phyloP scores from a whole-genome alignment of 495 filamentous ascomycete genomes.

The Lepraria neglecta region DNA sequence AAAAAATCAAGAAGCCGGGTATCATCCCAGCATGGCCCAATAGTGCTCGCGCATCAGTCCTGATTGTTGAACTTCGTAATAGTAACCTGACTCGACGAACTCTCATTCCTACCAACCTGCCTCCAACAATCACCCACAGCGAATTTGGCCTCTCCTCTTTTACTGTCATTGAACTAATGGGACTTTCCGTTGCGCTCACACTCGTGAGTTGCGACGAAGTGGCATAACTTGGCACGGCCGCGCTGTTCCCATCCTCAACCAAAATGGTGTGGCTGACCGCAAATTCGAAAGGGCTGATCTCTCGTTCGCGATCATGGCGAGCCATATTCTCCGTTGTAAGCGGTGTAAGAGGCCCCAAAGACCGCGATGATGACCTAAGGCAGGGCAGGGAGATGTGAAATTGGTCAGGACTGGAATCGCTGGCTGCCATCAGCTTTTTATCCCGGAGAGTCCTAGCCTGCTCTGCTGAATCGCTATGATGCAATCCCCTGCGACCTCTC shows the following conservation, averaged over 20 bases:
- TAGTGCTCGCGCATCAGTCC: neutral
- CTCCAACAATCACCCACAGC: neutral
- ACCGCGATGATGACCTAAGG: slow-evolving; percentile 1
- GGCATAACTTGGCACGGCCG: neutral
- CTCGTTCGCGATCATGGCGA: slow-evolving; percentile 18
- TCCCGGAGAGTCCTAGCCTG: slow-evolving; percentile 42
- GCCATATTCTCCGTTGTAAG: slow-evolving; percentile 26
- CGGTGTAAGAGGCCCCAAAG: slow-evolving; percentile 6
- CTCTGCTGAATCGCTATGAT: slow-evolving; percentile 39
- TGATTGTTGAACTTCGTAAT: neutral
- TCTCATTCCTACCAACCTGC: neutral
- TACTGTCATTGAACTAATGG: neutral
- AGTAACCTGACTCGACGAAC: slow-evolving; percentile 1
- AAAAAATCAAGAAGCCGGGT: neutral
- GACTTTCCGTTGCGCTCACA: neutral
- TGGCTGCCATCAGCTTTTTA: slow-evolving; percentile 41
- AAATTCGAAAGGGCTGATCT: slow-evolving; percentile 17
- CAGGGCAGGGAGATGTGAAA: slow-evolving; percentile 4
- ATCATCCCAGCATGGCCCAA: neutral
- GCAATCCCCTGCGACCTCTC: slow-evolving; percentile 30
- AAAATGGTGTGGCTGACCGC: neutral
- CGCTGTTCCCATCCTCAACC: neutral
- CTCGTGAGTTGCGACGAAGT: neutral
- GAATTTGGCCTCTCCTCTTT: neutral
- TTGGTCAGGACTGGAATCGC: slow-evolving; percentile 16